These are phyloP conservation scores for Hypoxylon lienhwacheense DNA, from an alignment of 495 filamentous ascomycete genomes.

Conservation along the genomic window DNA sequence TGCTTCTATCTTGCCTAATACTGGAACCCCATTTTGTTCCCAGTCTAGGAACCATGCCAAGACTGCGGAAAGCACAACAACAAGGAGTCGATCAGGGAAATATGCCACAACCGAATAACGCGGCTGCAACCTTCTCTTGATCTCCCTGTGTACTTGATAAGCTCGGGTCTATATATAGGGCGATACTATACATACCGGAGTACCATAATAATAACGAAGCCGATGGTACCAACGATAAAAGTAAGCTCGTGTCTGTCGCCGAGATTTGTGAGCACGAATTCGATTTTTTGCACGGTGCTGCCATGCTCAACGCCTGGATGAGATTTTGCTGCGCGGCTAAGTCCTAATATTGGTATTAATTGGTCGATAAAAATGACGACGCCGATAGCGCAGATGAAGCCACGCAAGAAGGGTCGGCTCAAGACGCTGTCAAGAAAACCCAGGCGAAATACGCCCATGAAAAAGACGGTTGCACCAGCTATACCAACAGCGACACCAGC, in stretches of 20 bases:
- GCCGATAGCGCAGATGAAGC: conserved; percentile 95
- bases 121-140: conserved; percentile 82
- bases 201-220: conserved; percentile 87
- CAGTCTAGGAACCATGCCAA: conserved; percentile 77
- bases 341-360: conserved; percentile 83
- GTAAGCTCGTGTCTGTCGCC: conserved; percentile 71
- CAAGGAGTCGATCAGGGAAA: conserved; percentile 86
- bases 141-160: conserved; percentile 53
- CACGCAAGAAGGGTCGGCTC: conserved; percentile 85
- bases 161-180: not conserved
- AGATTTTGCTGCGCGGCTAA: conserved; percentile 62
- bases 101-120: conserved; percentile 82
- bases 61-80: conserved; percentile 84
- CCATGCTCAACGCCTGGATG: conserved; percentile 67
- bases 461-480: conserved; percentile 81
- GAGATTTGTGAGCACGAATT: conserved; percentile 72
- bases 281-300: conserved; percentile 80
- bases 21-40: conserved; percentile 77
- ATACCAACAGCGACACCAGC: conserved; percentile 88
- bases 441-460: conserved; percentile 80
- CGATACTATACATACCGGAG: conserved; percentile 55
- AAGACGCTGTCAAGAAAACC: conserved; percentile 95
- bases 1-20: conserved; percentile 79
- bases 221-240: conserved; percentile 68
- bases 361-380: conserved; percentile 96